These are phyloP conservation scores for Sporisorium scitamineum DNA, from an alignment of 1,284 basidiomycete genomes.

Conservation along the genomic window DNA sequence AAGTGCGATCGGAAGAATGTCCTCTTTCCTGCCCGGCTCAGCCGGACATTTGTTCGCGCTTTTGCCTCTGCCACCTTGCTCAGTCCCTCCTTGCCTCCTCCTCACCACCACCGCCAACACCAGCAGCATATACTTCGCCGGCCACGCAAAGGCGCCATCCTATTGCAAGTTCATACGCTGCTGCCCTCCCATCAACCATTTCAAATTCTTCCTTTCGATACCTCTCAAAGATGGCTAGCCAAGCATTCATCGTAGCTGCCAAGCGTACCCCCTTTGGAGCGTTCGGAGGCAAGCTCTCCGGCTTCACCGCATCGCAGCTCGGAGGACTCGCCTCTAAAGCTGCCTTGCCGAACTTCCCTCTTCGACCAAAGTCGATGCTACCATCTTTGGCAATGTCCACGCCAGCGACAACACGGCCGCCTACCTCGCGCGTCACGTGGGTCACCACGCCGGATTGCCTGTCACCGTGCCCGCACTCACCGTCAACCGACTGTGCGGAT, in stretches of 20 bases:
- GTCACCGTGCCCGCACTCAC: slow-evolving; percentile 73
- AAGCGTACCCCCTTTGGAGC: slow-evolving; percentile 74
- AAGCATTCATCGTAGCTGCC: slow-evolving; percentile 70
- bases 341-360: slow-evolving; percentile 72
- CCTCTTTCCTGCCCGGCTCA: not conserved
- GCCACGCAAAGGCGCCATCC: not conserved
- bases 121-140: not conserved
- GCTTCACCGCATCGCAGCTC: slow-evolving; percentile 68
- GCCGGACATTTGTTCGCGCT: not conserved
- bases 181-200: too few species aligned
- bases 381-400: slow-evolving; percentile 67
- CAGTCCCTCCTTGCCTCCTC: not conserved
- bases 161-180: not conserved
- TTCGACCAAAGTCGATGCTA: slow-evolving; percentile 70
- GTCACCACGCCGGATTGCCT: slow-evolving; percentile 80
- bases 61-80: not conserved
- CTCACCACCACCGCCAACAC: not conserved
- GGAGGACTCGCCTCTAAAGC: slow-evolving; percentile 73
- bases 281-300: slow-evolving; percentile 72
- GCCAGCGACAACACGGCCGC: slow-evolving; percentile 76
- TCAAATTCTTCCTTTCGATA: too few species aligned
- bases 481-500: slow-evolving; percentile 87
- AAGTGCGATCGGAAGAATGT: slow-evolving; percentile 1
- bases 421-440: slow-evolving; percentile 94
- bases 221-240: slow-evolving; percentile 30